Conservation (phyloP, 2,329 filamentous ascomycete genomes). For the Hymenoscyphus albidus region DNA sequence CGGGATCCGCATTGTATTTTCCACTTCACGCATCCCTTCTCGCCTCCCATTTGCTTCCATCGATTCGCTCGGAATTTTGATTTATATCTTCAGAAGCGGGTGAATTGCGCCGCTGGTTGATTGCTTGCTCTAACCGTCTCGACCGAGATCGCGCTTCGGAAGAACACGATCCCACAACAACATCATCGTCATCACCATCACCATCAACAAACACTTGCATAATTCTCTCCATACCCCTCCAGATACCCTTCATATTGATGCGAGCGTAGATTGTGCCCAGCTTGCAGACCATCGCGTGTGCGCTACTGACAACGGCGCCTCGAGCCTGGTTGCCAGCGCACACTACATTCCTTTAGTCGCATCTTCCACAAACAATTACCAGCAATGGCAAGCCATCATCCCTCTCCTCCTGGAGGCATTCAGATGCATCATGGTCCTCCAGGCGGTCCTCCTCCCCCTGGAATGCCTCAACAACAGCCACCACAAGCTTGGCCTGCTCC, state of each 20-base stretch:
- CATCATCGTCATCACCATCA: neutral
- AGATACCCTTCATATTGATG: neutral
- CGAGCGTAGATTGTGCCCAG: neutral
- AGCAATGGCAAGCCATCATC: constrained; percentile 35
- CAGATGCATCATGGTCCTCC: constrained; percentile 35
- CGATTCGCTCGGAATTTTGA: constrained; percentile 5
- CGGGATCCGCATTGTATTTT: neutral
- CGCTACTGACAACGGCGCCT: constrained; percentile 1
- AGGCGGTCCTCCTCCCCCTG: constrained; percentile 30
- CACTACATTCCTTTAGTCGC: neutral
- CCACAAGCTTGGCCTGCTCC: constrained; percentile 50
- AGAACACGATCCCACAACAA: neutral
- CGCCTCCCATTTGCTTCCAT: neutral
- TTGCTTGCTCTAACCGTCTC: neutral
- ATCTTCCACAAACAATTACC: constrained; percentile 7
- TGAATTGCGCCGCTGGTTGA: neutral
- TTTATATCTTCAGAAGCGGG: constrained; percentile 3
- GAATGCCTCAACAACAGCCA: constrained; percentile 25
- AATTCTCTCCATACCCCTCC: neutral
- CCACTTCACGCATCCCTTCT: neutral
- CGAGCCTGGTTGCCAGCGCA: constrained; percentile 2
- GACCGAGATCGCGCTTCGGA: neutral
- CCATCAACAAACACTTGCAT: neutral
- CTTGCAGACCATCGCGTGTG: neutral
- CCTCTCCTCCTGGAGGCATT: constrained; percentile 55